Conservation (phyloP, 768 basidiomycete genomes). For the Ramaria sp. region DNA sequence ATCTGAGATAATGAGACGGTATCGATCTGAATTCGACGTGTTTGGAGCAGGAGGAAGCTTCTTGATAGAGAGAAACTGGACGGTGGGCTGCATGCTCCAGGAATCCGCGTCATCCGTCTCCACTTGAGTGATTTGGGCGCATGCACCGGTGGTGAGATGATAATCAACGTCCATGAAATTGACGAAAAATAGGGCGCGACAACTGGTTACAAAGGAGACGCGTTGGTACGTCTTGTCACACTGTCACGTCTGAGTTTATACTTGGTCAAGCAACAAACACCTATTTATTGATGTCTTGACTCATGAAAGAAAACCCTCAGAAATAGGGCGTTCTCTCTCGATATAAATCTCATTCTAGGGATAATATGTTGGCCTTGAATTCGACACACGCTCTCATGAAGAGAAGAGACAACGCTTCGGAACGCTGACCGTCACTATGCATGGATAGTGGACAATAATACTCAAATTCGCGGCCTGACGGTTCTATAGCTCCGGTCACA, state of each 20-base stretch:
- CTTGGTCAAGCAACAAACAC: too few species aligned
- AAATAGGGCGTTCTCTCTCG: too few species aligned
- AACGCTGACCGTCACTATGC: too few species aligned
- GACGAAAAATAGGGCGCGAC: background rate
- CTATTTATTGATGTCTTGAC: too few species aligned
- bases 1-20: conserved; percentile 83
- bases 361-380: too few species aligned
- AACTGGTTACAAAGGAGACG: background rate
- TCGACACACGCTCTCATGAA: too few species aligned
- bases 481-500: too few species aligned
- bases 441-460: too few species aligned
- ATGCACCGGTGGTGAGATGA: conserved; percentile 2
- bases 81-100: conserved; percentile 29
- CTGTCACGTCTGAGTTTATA: background rate
- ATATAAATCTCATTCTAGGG: too few species aligned
- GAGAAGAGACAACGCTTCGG: too few species aligned
- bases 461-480: too few species aligned
- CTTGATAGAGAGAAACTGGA: conserved; percentile 82
- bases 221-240: background rate
- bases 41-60: conserved; percentile 37
- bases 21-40: conserved; percentile 39
- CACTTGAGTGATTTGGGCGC: background rate
- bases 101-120: conserved; percentile 23
- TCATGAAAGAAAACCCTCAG: too few species aligned
- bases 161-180: conserved; percentile 1